These are phyloP conservation scores for Scutellaria baicalensis DNA, from an alignment of 257 asterid species.

Conservation along the genomic window DNA sequence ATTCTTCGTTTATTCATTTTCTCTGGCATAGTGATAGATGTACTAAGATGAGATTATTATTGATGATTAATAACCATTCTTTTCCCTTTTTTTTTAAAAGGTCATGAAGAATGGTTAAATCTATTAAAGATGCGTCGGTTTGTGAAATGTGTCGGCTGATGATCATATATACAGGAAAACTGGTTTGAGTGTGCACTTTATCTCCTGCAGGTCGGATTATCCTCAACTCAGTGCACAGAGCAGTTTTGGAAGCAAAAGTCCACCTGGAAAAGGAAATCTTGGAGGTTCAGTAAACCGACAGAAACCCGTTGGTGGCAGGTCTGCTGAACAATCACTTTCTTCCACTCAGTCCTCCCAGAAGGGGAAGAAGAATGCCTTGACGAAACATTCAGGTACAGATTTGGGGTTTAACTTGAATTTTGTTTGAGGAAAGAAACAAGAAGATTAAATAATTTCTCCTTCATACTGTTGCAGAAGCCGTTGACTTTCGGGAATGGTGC, in stretches of 20 bases:
- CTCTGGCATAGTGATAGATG: neutral
- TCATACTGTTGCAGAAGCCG: no score
- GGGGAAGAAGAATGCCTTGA: conserved; percentile 51
- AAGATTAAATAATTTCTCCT: no score
- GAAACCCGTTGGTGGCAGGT: conserved; percentile 47
- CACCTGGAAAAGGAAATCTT: conserved; percentile 45
- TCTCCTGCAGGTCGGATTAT: conserved; percentile 59
- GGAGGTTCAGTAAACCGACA: conserved; percentile 51
- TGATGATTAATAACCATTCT: no score
- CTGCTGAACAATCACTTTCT: conserved; percentile 32
- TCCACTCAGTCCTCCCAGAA: conserved; percentile 37
- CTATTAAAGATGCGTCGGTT: neutral
- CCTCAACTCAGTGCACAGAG: conserved; percentile 65
- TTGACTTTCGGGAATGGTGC: no score
- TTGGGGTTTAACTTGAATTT: neutral
- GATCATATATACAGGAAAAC: neutral
- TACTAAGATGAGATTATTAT: no score
- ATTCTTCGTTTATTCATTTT: neutral
- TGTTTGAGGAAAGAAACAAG: no score
- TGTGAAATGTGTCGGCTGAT: neutral
- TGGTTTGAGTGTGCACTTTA: neutral
- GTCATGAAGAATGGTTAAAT: neutral
- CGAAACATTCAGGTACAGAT: conserved; percentile 62
- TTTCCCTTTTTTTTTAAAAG: neutral
- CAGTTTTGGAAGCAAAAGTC: conserved; percentile 58